Conservation (phyloP, 225 moss, liverwort and hornwort genomes). For the Rhytidiadelphus loreus region DNA sequence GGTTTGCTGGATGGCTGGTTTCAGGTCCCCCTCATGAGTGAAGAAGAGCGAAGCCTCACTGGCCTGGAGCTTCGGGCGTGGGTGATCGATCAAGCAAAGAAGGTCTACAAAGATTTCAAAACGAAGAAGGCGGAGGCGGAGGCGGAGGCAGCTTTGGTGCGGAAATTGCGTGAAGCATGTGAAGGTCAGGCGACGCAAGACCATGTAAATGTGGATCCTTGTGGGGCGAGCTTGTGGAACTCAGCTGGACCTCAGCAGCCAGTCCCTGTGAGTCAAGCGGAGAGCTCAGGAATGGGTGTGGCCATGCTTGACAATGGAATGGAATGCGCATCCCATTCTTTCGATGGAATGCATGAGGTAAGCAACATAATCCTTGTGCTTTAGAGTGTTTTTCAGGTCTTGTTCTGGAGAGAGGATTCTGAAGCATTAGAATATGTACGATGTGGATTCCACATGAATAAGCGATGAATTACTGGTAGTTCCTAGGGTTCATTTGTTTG, state of each 20-base stretch:
- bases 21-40: background rate
- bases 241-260: background rate
- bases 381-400: too few relatives aligned
- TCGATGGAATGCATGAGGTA: background rate
- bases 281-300: background rate
- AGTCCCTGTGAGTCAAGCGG: background rate
- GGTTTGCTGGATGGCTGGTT: background rate
- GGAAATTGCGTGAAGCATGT: rapidly evolving
- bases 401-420: background rate
- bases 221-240: background rate
- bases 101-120: background rate
- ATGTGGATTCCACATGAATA: too few relatives aligned
- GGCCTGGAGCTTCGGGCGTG: background rate
- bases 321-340: background rate
- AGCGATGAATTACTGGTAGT: background rate
- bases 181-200: background rate
- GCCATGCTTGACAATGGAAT: background rate
- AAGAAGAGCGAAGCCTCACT: background rate
- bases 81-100: background rate
- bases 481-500: background rate
- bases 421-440: background rate
- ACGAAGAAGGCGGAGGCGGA: background rate
- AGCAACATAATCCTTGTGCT: background rate
- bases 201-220: background rate
- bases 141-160: background rate